Conservation (phyloP, 1,284 basidiomycete genomes). For the Rhodotorula sp. region DNA sequence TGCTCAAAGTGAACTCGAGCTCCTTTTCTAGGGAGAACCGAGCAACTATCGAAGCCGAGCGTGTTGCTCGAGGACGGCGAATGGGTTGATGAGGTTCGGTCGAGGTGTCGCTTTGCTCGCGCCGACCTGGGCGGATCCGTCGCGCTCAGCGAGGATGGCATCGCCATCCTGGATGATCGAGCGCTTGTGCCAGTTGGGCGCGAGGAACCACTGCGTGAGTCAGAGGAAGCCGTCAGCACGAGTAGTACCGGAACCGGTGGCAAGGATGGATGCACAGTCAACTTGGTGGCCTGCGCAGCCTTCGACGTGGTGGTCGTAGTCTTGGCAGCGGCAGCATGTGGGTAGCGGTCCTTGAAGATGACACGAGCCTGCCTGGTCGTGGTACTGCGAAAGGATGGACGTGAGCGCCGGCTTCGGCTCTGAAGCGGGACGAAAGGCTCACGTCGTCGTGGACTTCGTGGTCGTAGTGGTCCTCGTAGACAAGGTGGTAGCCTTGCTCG, state of each 20-base stretch:
- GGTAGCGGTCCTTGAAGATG: too few species aligned
- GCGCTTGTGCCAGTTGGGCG: not conserved
- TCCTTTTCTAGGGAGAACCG: too few species aligned
- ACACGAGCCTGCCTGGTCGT: not conserved
- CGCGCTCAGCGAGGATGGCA: slow-evolving; percentile 3
- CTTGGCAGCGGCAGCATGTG: not conserved
- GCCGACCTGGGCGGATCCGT: not conserved
- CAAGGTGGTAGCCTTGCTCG: not conserved
- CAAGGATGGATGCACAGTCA: not conserved
- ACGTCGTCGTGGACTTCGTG: too few species aligned
- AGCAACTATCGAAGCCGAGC: slow-evolving; percentile 2
- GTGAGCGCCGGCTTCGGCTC: too few species aligned
- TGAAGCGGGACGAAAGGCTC: too few species aligned
- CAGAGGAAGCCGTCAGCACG: not conserved
- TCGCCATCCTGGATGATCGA: slow-evolving; percentile 17
- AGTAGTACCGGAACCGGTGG: too few species aligned
- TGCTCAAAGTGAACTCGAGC: too few species aligned
- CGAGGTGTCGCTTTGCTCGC: slow-evolving; percentile 15
- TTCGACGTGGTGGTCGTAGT: not conserved
- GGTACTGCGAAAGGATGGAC: too few species aligned
- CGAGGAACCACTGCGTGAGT: not conserved
- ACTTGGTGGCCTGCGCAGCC: not conserved
- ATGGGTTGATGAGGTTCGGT: slow-evolving; percentile 19
- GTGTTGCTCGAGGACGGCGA: slow-evolving; percentile 15
- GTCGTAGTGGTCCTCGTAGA: too few species aligned